phyloP scores from a whole-genome alignment of 2,329 filamentous ascomycete species.

The Didymella sp. region DNA sequence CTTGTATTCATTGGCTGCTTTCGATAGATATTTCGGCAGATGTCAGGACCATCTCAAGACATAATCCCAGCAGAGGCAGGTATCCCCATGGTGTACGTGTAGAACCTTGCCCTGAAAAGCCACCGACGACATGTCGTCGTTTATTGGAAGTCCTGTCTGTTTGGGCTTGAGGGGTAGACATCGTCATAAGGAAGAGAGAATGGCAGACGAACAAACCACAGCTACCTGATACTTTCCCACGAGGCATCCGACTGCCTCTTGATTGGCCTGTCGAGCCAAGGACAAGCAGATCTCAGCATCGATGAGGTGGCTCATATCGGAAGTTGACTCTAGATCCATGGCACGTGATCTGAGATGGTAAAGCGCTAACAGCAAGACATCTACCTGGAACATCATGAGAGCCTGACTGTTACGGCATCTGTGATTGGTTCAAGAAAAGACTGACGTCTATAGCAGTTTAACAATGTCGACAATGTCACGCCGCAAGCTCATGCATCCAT shows the following conservation, averaged over 20 bases:
- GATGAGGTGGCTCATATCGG: neutral
- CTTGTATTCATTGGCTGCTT: neutral
- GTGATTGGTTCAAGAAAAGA: neutral
- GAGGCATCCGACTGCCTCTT: neutral
- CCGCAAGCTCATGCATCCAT: neutral
- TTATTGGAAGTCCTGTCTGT: neutral
- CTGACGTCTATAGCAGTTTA: conserved; percentile 1
- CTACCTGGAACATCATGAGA: neutral
- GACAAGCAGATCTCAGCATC: neutral
- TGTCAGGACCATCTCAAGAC: neutral
- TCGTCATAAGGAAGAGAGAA: neutral
- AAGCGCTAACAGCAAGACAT: neutral
- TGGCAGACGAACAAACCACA: too few relatives aligned
- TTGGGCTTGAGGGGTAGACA: neutral
- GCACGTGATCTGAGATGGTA: neutral
- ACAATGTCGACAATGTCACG: neutral
- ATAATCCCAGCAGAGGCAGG: neutral
- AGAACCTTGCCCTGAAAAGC: too few relatives aligned
- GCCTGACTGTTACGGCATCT: conserved; percentile 4
- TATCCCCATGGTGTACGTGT: neutral
- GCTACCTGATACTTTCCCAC: neutral
- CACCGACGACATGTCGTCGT: neutral
- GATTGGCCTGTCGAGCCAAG: neutral
- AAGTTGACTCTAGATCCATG: neutral
- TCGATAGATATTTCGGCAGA: neutral